A percentile compares a stretch with the other conserved stretches of the same genome.
These are phyloP conservation scores for Diplodia mutila DNA, from an alignment of 2,329 filamentous ascomycete genomes.

Conservation along the genomic window DNA sequence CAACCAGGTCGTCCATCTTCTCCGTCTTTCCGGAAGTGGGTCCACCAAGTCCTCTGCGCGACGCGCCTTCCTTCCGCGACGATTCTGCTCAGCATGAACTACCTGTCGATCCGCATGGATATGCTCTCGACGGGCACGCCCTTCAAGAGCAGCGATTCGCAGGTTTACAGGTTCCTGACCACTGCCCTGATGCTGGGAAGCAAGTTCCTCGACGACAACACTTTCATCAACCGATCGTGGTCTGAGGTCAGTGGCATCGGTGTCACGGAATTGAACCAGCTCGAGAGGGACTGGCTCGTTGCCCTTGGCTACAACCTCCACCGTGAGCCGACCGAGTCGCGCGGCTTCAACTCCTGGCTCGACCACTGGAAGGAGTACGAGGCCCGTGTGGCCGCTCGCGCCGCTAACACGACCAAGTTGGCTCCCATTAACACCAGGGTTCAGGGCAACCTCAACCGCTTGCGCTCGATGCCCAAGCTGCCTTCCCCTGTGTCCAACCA, in stretches of 20 bases:
- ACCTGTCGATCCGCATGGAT: slow-evolving; percentile 81
- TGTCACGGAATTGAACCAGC: slow-evolving; percentile 78
- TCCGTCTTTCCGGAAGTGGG: slow-evolving; percentile 85
- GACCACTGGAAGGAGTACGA: slow-evolving; percentile 69
- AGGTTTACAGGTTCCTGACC: slow-evolving; percentile 86
- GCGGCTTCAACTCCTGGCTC: slow-evolving; percentile 70
- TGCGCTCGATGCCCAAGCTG: slow-evolving; percentile 24
- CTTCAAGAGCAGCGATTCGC: slow-evolving; percentile 60
- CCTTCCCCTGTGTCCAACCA: slow-evolving; percentile 23
- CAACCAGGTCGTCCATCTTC: slow-evolving; percentile 65
- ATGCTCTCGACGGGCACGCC: slow-evolving; percentile 60
- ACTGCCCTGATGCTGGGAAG: slow-evolving; percentile 83
- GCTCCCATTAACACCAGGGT: slow-evolving; percentile 69
- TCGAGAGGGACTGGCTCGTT: slow-evolving; percentile 86
- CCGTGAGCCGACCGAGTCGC: slow-evolving; percentile 77
- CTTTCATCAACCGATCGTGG: slow-evolving; percentile 96
- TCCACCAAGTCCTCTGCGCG: slow-evolving; percentile 85
- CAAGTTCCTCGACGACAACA: slow-evolving; percentile 97
- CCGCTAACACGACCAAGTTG: slow-evolving; percentile 49
- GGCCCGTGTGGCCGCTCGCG: slow-evolving; percentile 50
- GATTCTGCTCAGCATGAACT: slow-evolving; percentile 87
- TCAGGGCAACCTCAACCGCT: slow-evolving; percentile 43
- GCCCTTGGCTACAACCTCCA: slow-evolving; percentile 85
- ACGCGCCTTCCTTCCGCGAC: slow-evolving; percentile 89
- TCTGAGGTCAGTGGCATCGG: slow-evolving; percentile 90